A percentile compares a stretch with the other conserved stretches of the same genome.
Evolutionary conservation across 2,329 filamentous ascomycete genomes (phyloP).

Genomic region (Botrytis aclada): DNA sequence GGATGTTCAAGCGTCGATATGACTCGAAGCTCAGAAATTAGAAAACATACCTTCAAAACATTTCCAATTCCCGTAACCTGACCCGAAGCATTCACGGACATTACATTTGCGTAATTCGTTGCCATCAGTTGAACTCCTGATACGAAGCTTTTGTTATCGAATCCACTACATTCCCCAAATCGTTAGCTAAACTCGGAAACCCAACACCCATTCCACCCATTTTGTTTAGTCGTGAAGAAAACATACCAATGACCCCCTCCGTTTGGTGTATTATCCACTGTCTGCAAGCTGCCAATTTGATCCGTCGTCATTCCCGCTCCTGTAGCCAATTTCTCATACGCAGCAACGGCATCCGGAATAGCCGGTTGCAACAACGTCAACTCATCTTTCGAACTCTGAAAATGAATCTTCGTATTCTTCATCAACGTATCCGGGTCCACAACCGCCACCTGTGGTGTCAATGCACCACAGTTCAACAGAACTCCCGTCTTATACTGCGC

Average conservation of each 20-base stretch:
- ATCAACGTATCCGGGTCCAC: slow-evolving; percentile 44
- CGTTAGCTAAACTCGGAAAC: background rate
- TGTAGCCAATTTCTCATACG: slow-evolving; percentile 50
- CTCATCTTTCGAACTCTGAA: slow-evolving; percentile 53
- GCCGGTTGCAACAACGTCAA: slow-evolving; percentile 44
- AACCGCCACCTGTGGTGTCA: slow-evolving; percentile 52
- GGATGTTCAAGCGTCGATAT: background rate
- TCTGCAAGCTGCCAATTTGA: slow-evolving; percentile 52
- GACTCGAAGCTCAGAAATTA: background rate
- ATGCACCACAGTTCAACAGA: slow-evolving; percentile 53
- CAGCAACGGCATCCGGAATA: slow-evolving; percentile 49
- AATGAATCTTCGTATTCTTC: slow-evolving; percentile 51
- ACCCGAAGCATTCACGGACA: slow-evolving; percentile 50
- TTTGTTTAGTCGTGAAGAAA: background rate
- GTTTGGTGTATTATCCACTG: slow-evolving; percentile 53
- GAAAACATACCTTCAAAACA: slow-evolving; percentile 43
- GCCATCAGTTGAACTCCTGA: slow-evolving; percentile 57
- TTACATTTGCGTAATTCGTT: slow-evolving; percentile 50
- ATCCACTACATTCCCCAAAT: slow-evolving; percentile 41
- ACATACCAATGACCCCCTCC: slow-evolving; percentile 51
- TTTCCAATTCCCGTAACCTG: slow-evolving; percentile 48
- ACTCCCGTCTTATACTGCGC: slow-evolving; percentile 44
- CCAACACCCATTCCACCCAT: too few species aligned
- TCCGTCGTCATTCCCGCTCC: slow-evolving; percentile 43
- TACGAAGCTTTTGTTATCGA: slow-evolving; percentile 53